Conservation (phyloP, 805 yeast species). For the Candida hungchunana region DNA sequence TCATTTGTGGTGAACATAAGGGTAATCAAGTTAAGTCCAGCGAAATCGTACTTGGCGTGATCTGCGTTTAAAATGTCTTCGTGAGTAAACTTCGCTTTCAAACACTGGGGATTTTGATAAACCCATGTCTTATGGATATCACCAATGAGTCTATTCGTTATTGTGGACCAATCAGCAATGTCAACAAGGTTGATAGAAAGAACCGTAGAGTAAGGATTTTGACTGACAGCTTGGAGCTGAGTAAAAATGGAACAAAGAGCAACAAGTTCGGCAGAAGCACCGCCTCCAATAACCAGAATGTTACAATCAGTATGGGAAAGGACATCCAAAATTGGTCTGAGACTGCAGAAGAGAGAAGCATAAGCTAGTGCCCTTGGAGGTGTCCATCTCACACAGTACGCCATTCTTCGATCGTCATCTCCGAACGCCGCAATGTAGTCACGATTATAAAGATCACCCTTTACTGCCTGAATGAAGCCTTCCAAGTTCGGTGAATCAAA, state of each 20-base stretch:
- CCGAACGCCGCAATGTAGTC: conserved; percentile 70
- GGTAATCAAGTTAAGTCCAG: conserved; percentile 51
- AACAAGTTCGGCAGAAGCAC: conserved; percentile 81
- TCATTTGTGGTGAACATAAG: conserved; percentile 85
- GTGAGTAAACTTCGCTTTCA: conserved; percentile 31
- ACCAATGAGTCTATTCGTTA: conserved; percentile 41
- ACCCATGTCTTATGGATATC: conserved; percentile 53
- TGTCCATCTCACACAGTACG: conserved; percentile 82
- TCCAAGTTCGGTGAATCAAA: conserved; percentile 25
- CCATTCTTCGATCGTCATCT: conserved; percentile 57
- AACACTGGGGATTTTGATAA: conserved; percentile 32
- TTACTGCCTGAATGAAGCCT: conserved; percentile 59
- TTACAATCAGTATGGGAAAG: conserved; percentile 31
- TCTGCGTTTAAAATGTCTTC: conserved; percentile 35
- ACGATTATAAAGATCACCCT: conserved; percentile 63
- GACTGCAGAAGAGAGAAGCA: conserved; percentile 55
- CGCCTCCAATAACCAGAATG: conserved; percentile 76
- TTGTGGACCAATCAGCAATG: conserved; percentile 70
- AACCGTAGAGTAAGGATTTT: conserved; percentile 18
- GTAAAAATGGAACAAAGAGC: conserved; percentile 56
- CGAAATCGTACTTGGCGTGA: conserved; percentile 20
- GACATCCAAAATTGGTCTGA: conserved; percentile 38
- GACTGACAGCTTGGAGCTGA: conserved; percentile 23
- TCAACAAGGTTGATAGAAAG: conserved; percentile 58
- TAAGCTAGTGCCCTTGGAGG: conserved; percentile 79